A percentile compares a stretch with the other conserved stretches of the same genome.
phyloP scores from a whole-genome alignment of 768 basidiomycete species.

The Leccinum uliginosum region DNA sequence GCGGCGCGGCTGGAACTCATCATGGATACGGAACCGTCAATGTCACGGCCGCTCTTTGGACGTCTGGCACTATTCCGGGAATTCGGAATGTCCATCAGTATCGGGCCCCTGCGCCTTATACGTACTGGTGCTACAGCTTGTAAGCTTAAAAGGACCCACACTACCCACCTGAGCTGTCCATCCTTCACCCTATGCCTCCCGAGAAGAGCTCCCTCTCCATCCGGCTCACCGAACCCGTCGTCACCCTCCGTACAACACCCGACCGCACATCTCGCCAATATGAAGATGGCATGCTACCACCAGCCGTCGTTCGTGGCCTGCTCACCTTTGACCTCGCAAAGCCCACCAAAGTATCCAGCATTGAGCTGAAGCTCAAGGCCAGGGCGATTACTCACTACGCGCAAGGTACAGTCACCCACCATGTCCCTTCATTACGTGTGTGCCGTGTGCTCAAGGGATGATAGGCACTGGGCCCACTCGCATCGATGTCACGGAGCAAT shows the following conservation, averaged over 20 bases:
- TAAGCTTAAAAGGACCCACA: slow-evolving; percentile 1
- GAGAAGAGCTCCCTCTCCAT: slow-evolving; percentile 48
- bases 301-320: slow-evolving; percentile 62
- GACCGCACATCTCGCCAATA: slow-evolving; percentile 31
- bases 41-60: background rate
- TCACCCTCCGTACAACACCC: slow-evolving; percentile 51
- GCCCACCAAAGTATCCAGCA: slow-evolving; percentile 80
- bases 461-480: slow-evolving; percentile 65
- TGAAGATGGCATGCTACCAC: slow-evolving; percentile 41
- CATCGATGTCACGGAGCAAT: slow-evolving; percentile 74
- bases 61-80: background rate
- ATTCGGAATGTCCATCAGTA: background rate
- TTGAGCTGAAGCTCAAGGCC: slow-evolving; percentile 76
- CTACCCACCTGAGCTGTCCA: background rate
- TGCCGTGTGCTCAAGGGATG: background rate
- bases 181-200: slow-evolving; percentile 7
- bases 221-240: slow-evolving; percentile 67
- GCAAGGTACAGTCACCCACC: slow-evolving; percentile 56
- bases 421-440: background rate
- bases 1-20: slow-evolving; percentile 8
- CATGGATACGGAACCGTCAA: background rate
- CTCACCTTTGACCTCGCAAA: slow-evolving; percentile 64
- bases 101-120: background rate
- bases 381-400: slow-evolving; percentile 73
- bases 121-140: background rate